These are phyloP conservation scores for Diospyros kaki DNA, from an alignment of 148 eudicot genomes.

Conservation along the genomic window DNA sequence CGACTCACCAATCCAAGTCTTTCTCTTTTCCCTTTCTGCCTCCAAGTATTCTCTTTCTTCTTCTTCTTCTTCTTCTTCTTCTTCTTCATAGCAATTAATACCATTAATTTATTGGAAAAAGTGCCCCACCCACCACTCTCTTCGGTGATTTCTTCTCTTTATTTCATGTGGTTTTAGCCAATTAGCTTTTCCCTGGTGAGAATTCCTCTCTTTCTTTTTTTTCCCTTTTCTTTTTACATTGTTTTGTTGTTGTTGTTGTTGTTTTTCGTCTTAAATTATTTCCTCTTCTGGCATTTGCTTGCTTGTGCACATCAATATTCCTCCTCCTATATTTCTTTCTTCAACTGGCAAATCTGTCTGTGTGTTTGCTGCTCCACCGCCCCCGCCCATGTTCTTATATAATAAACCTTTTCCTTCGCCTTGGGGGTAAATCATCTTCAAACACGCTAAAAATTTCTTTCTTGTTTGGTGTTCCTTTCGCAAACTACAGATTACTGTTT, in stretches of 20 bases:
- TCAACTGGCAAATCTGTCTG: background rate
- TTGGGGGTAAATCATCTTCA: no score
- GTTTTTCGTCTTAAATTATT: background rate
- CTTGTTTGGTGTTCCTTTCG: no score
- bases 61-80: no score
- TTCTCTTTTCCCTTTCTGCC: no score
- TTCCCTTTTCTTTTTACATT: background rate
- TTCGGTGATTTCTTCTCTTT: background rate
- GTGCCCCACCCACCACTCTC: background rate
- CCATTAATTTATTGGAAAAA: background rate
- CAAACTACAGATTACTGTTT: no score
- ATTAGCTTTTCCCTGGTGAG: no score
- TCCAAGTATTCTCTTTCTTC: slow-evolving; percentile 4
- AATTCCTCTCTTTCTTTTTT: background rate
- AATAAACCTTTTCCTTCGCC: no score
- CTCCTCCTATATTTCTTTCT: background rate
- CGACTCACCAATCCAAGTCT: slow-evolving; percentile 9
- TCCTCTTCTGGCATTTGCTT: background rate
- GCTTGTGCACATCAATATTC: background rate
- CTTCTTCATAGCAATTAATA: background rate
- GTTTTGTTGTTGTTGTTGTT: background rate
- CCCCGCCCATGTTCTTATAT: no score
- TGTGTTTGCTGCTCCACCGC: background rate
- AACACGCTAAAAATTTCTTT: no score
- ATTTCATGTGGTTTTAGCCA: no score